Evolutionary conservation across 2,329 filamentous ascomycete genomes (phyloP).

Genomic region (Neoscytalidium dimidiatum): DNA sequence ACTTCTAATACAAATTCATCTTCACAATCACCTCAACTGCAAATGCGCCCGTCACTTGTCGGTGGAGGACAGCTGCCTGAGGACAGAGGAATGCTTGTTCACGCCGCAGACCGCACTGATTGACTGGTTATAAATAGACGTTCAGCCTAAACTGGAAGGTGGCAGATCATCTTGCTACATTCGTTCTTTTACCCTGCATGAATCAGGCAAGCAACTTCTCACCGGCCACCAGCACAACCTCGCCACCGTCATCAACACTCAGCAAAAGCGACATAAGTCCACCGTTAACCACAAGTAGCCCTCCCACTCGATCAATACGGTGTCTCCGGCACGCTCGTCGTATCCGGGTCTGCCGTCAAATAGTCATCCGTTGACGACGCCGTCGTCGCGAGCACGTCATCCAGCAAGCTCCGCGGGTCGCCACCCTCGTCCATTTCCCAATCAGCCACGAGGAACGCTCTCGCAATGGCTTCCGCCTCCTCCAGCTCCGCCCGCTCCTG

Average conservation of each 20-base stretch:
- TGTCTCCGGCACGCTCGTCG: neutral
- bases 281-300: no score
- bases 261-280: neutral
- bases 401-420: constrained; percentile 38
- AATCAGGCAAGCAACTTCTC: neutral
- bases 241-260: neutral
- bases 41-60: no score
- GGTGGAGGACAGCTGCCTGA: no score
- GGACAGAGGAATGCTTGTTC: no score
- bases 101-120: no score
- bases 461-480: constrained; percentile 56
- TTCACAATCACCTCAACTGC: no score
- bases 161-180: no score
- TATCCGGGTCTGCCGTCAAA: neutral
- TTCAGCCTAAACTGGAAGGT: no score
- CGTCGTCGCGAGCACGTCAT: constrained; percentile 35
- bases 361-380: neutral
- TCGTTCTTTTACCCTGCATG: no score
- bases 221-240: neutral
- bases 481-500: constrained; percentile 68
- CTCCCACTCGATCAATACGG: neutral
- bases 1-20: no score
- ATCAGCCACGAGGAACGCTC: constrained; percentile 44
- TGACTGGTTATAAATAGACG: no score
- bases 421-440: constrained; percentile 25